Percentiles rank a stretch among this genome's conserved stretches.
phyloP scores from a whole-genome alignment of 1,284 basidiomycete genomes.

The Malassezia globosa region DNA sequence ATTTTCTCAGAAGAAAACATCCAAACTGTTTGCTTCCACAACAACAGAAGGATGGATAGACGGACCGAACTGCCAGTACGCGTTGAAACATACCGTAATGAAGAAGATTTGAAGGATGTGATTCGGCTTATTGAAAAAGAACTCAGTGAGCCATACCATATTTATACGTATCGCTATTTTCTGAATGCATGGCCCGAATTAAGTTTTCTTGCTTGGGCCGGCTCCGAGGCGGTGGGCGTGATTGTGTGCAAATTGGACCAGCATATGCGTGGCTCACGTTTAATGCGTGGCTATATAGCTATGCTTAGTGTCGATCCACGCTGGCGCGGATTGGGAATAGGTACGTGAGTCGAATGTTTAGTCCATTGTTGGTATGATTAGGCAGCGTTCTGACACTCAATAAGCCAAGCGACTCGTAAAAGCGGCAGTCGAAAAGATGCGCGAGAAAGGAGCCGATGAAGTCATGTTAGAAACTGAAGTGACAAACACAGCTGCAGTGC shows the following conservation, averaged over 20 bases:
- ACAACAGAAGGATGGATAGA: not conserved
- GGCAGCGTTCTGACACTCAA: not conserved
- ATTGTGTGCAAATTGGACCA: conserved; percentile 90
- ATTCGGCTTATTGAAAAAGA: conserved; percentile 40
- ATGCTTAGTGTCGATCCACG: conserved; percentile 58
- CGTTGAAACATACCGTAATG: not conserved
- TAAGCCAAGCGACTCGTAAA: conserved; percentile 53
- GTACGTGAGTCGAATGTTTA: too few relatives aligned
- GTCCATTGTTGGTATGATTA: too few relatives aligned
- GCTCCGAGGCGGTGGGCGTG: conserved; percentile 54
- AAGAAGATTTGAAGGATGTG: conserved; percentile 19
- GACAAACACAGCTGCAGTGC: conserved; percentile 76
- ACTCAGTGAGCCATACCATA: conserved; percentile 81
- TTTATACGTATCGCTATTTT: conserved; percentile 61
- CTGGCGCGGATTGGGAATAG: conserved; percentile 60
- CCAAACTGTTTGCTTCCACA: too few relatives aligned
- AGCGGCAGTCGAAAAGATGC: conserved; percentile 8
- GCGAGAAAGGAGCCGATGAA: conserved; percentile 13
- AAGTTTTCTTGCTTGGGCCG: conserved; percentile 61
- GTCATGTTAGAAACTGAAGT: conserved; percentile 93
- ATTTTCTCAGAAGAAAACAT: too few relatives aligned
- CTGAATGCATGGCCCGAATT: conserved; percentile 86
- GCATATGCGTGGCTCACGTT: conserved; percentile 54
- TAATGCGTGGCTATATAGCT: conserved; percentile 86
- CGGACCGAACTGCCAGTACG: not conserved